Conservation (phyloP, 2,329 filamentous ascomycete species). For the Diaporthe citriasiana region DNA sequence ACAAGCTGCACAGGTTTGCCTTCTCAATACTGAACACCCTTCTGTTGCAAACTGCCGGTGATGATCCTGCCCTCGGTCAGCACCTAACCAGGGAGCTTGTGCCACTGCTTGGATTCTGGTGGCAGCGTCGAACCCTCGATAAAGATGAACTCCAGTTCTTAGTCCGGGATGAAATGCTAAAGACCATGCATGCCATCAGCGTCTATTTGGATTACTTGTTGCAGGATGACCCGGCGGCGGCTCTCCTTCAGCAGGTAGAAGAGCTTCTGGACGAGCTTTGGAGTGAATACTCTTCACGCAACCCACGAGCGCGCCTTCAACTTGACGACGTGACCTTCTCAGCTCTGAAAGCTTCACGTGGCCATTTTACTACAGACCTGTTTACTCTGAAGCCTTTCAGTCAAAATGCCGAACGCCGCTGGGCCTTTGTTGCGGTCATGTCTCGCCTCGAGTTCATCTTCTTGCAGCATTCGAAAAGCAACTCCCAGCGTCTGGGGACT, state of each 20-base stretch:
- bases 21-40: slow-evolving; percentile 83
- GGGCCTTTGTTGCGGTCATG: slow-evolving; percentile 71
- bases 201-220: slow-evolving; percentile 73
- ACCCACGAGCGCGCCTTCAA: slow-evolving; percentile 79
- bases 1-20: slow-evolving; percentile 75
- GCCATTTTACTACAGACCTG: slow-evolving; percentile 62
- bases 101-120: slow-evolving; percentile 81
- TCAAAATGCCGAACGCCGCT: slow-evolving; percentile 69
- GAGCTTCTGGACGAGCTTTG: slow-evolving; percentile 80
- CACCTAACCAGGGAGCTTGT: slow-evolving; percentile 73
- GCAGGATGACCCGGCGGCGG: slow-evolving; percentile 56
- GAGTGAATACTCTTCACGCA: slow-evolving; percentile 81
- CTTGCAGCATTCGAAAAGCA: slow-evolving; percentile 49
- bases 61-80: slow-evolving; percentile 75
- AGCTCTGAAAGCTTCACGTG: slow-evolving; percentile 56
- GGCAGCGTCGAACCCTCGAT: slow-evolving; percentile 77
- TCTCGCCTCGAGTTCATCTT: slow-evolving; percentile 69
- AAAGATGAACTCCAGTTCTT: slow-evolving; percentile 72
- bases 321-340: slow-evolving; percentile 81
- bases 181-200: slow-evolving; percentile 76
- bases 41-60: slow-evolving; percentile 74
- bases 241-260: slow-evolving; percentile 66
- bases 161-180: slow-evolving; percentile 83
- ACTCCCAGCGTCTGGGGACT: slow-evolving; percentile 45
- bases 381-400: slow-evolving; percentile 70